phyloP scores from a whole-genome alignment of 345 rosid genomes.

The Moricandia moricandioides region DNA sequence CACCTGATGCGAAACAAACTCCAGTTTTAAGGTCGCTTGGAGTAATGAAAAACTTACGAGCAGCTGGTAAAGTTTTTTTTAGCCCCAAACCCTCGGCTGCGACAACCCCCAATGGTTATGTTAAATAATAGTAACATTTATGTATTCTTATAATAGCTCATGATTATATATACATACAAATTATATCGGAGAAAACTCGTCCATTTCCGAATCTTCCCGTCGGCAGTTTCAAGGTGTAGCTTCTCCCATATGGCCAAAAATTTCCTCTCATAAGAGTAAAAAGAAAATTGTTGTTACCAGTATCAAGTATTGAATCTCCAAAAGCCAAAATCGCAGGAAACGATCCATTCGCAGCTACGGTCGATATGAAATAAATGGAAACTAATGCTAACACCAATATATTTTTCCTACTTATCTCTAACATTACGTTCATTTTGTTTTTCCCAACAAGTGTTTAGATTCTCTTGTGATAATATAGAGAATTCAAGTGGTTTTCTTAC shows the following conservation, averaged over 20 bases:
- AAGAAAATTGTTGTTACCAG: conserved; percentile 65
- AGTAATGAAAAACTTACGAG: background rate
- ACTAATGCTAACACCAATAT: conserved; percentile 17
- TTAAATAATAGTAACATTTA: too few relatives aligned
- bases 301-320: conserved; percentile 66
- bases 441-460: background rate
- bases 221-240: conserved; percentile 35
- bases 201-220: conserved; percentile 71
- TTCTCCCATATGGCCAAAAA: conserved; percentile 58
- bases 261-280: conserved; percentile 43
- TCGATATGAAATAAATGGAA: conserved; percentile 10
- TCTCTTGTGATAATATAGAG: background rate
- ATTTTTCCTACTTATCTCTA: background rate
- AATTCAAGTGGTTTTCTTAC: background rate
- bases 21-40: conserved; percentile 33
- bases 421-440: background rate
- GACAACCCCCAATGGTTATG: background rate
- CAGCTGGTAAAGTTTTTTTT: conserved; percentile 16
- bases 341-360: conserved; percentile 7
- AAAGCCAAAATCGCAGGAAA: conserved; percentile 51
- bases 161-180: conserved; percentile 35
- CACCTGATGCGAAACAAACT: conserved; percentile 41
- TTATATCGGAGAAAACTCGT: conserved; percentile 50
- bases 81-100: conserved; percentile 35
- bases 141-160: background rate